A percentile compares a stretch with the other conserved stretches of the same genome.
phyloP scores from a whole-genome alignment of 192 early-diverging fungal species.

The Jimgerdemannia lactiflua region DNA sequence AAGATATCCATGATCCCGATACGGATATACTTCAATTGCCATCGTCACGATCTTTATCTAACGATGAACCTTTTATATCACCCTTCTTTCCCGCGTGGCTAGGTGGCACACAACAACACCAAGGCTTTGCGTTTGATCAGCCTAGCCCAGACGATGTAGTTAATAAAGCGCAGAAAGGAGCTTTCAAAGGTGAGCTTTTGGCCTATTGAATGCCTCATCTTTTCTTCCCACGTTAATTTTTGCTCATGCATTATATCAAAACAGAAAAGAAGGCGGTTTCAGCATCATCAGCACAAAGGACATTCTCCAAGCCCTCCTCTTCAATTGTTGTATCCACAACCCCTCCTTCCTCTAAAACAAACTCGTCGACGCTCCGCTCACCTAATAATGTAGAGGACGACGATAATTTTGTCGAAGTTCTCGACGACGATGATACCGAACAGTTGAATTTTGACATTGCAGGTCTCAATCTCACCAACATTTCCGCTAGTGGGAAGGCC shows the following conservation, averaged over 20 bases:
- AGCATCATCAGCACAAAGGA: neutral
- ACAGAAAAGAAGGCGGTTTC: neutral
- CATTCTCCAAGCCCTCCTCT: neutral
- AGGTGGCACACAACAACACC: neutral
- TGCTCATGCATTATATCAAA: neutral
- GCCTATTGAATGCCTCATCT: no score
- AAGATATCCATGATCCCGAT: neutral
- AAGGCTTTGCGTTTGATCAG: slow-evolving; percentile 64
- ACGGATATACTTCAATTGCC: neutral
- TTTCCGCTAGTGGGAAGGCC: neutral
- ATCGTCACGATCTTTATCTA: neutral
- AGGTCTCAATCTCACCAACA: slow-evolving; percentile 33
- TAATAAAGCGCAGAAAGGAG: slow-evolving; percentile 46
- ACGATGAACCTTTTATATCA: neutral
- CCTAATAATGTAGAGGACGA: slow-evolving; percentile 4
- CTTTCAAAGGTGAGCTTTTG: slow-evolving; percentile 5
- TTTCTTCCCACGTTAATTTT: no score
- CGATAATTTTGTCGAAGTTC: slow-evolving; percentile 30
- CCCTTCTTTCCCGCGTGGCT: neutral
- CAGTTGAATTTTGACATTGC: slow-evolving; percentile 33
- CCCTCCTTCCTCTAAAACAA: neutral
- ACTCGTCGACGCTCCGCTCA: neutral
- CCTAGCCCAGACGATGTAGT: slow-evolving; percentile 87
- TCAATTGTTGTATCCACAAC: neutral
- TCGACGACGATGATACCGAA: slow-evolving; percentile 26